Conservation (phyloP, 768 basidiomycete genomes). For the Russula olivacea region DNA sequence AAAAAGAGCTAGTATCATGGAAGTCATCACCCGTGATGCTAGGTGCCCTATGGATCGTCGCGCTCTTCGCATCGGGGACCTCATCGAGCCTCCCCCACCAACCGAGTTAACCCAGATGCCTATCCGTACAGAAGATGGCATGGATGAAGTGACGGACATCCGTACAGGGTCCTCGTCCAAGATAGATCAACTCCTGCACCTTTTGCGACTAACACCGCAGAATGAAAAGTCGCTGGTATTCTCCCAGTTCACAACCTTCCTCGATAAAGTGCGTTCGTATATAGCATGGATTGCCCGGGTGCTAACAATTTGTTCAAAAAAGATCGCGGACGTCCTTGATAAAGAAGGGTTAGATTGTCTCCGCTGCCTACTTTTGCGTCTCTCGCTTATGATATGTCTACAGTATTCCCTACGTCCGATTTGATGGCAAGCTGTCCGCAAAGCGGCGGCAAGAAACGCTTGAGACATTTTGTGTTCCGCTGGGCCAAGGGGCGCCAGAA, state of each 20-base stretch:
- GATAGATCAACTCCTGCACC: constrained; percentile 72
- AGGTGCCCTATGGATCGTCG: constrained; percentile 87
- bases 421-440: constrained; percentile 84
- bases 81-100: constrained; percentile 58
- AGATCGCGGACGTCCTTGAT: constrained; percentile 69
- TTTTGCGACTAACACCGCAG: constrained; percentile 59
- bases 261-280: constrained; percentile 55
- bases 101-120: constrained; percentile 64
- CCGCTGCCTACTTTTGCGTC: not conserved
- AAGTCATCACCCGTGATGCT: constrained; percentile 63
- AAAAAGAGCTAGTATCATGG: constrained; percentile 48
- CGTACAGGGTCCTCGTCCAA: constrained; percentile 69
- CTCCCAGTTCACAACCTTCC: constrained; percentile 82
- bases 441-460: constrained; percentile 73
- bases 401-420: constrained; percentile 72
- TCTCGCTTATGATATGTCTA: constrained; percentile 1
- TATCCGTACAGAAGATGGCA: constrained; percentile 35
- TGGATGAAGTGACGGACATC: constrained; percentile 35
- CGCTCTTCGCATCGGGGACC: constrained; percentile 43
- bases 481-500: constrained; percentile 33
- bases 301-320: not conserved
- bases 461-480: constrained; percentile 62
- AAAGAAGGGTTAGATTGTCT: constrained; percentile 47
- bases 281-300: not conserved
- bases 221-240: constrained; percentile 83